Percentiles rank a stretch among this genome's conserved stretches.
These are phyloP conservation scores for Acanthamoeba lenticulata DNA, from an alignment of 208 protist species.

Conservation along the genomic window DNA sequence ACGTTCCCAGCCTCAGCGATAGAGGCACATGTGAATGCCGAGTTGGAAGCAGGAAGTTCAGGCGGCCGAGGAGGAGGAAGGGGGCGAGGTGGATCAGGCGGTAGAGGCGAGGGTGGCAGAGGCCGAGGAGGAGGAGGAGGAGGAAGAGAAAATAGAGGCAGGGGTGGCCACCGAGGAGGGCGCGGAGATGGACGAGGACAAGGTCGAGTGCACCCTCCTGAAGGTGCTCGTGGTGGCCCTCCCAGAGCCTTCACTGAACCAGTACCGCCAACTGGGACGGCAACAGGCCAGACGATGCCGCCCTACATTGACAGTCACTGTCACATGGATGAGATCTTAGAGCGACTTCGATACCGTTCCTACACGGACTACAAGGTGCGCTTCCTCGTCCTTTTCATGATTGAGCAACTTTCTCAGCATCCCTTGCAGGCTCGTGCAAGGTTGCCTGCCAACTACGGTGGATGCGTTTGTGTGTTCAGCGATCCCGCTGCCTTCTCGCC, in stretches of 20 bases:
- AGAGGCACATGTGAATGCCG: conserved; percentile 33
- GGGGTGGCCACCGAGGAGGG: not conserved
- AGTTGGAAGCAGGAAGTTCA: not conserved
- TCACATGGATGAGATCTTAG: conserved; percentile 48
- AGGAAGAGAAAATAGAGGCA: not conserved
- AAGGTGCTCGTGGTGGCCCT: not conserved
- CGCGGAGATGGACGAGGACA: not conserved
- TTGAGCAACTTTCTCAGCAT: not conserved
- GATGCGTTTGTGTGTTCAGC: conserved; percentile 53
- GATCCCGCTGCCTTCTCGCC: conserved; percentile 64
- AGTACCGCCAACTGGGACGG: not conserved
- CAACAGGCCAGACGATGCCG: not conserved
- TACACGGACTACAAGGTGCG: not conserved
- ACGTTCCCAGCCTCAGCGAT: not conserved
- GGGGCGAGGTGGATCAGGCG: not conserved
- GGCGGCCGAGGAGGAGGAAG: not conserved
- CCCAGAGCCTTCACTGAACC: not conserved
- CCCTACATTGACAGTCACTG: conserved; percentile 57
- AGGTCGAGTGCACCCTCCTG: too few species aligned
- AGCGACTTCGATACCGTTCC: not conserved
- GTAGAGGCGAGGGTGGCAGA: not conserved
- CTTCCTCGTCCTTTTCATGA: not conserved
- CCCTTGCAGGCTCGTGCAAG: not conserved
- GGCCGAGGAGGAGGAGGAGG: not conserved
- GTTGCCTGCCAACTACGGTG: conserved; percentile 56